Conservation (phyloP, 1,284 basidiomycete species). For the Anthracocystis panici-leucophaei region DNA sequence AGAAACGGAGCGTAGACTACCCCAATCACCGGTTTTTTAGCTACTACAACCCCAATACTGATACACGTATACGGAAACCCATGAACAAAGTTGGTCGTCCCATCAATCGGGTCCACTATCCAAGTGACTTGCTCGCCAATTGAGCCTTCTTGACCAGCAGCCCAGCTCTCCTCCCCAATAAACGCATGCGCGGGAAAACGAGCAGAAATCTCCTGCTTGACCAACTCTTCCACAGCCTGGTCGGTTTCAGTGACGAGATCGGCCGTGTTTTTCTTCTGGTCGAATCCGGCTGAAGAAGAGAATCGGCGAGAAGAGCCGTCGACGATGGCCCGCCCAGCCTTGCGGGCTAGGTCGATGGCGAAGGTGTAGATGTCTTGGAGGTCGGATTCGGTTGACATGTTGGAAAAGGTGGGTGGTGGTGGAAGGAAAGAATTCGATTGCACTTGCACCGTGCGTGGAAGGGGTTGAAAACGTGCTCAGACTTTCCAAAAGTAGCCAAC, state of each 20-base stretch:
- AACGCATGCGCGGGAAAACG: slow-evolving; percentile 84
- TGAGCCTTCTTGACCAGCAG: slow-evolving; percentile 78
- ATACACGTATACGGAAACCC: slow-evolving; percentile 82
- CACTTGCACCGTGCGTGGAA: not conserved
- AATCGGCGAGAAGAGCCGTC: slow-evolving; percentile 71
- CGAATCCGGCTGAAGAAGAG: slow-evolving; percentile 34
- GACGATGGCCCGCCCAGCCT: slow-evolving; percentile 72
- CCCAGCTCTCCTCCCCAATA: slow-evolving; percentile 89
- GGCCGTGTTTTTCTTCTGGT: slow-evolving; percentile 66
- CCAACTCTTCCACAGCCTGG: slow-evolving; percentile 88
- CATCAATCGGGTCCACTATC: slow-evolving; percentile 87
- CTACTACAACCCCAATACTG: slow-evolving; percentile 88
- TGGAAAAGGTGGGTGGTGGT: not conserved
- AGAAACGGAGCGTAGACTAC: slow-evolving; percentile 82
- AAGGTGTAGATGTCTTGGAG: slow-evolving; percentile 74
- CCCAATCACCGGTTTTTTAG: slow-evolving; percentile 81
- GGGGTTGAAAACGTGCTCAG: too few species aligned
- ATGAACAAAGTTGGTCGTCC: slow-evolving; percentile 94
- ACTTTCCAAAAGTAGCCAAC: not conserved
- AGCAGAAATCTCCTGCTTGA: slow-evolving; percentile 78
- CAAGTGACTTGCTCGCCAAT: slow-evolving; percentile 89
- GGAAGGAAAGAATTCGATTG: not conserved
- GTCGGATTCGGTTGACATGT: slow-evolving; percentile 24
- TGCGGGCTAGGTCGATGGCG: slow-evolving; percentile 77
- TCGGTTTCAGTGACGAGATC: slow-evolving; percentile 94